Conservation (phyloP, 805 yeast species). For the Hanseniaspora clermontiae region DNA sequence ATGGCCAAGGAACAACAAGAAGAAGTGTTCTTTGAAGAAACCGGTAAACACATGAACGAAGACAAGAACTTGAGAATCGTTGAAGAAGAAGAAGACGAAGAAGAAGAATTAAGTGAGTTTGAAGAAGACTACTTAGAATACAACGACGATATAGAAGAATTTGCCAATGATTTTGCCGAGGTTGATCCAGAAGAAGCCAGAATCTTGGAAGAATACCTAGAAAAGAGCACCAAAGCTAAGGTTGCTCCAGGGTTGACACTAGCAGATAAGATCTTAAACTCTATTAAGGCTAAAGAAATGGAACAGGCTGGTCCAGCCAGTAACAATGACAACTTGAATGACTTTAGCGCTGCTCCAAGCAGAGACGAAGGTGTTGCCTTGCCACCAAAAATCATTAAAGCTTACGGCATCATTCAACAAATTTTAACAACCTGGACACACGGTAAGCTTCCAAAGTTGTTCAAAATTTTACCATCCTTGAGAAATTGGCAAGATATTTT, state of each 20-base stretch:
- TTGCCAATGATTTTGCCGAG: conserved; percentile 40
- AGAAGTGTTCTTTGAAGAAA: conserved; percentile 65
- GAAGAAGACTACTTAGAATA: conserved; percentile 33
- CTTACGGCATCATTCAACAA: conserved; percentile 82
- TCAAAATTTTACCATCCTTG: conserved; percentile 85
- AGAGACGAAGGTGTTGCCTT: conserved; percentile 65
- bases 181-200: conserved; percentile 74
- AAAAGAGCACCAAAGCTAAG: conserved; percentile 30
- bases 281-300: conserved; percentile 61
- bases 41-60: conserved; percentile 20
- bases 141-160: conserved; percentile 40
- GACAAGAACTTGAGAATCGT: not conserved
- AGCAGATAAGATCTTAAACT: conserved; percentile 90
- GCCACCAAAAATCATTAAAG: conserved; percentile 93
- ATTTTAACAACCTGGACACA: conserved; percentile 80
- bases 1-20: conserved; percentile 89
- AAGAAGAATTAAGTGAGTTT: conserved; percentile 29
- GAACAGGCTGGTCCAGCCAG: conserved; percentile 17
- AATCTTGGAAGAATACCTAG: conserved; percentile 66
- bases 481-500: conserved; percentile 92
- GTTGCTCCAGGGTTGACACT: conserved; percentile 42
- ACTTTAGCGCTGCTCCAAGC: conserved; percentile 20
- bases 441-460: conserved; percentile 91
- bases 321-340: conserved; percentile 23
- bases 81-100: conserved; percentile 7